Evolutionary conservation across 805 yeast genomes (phyloP).

Genomic region (Maudiozyma pseudohumilis): DNA sequence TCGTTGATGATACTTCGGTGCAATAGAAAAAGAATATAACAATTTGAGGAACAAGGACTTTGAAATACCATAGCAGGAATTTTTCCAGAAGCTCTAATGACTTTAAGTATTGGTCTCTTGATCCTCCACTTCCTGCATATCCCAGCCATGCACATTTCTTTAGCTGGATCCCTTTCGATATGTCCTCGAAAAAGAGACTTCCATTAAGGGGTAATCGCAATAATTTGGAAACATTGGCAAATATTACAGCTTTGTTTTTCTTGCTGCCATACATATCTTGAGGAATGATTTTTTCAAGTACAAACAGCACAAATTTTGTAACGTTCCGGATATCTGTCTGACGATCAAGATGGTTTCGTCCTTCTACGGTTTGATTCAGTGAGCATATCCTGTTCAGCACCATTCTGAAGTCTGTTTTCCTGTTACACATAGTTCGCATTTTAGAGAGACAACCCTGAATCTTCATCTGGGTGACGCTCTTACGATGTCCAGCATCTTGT

Average conservation of each 20-base stretch:
- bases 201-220: conserved; percentile 34
- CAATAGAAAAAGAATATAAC: conserved; percentile 54
- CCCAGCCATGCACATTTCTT: conserved; percentile 50
- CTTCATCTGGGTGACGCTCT: too few species aligned
- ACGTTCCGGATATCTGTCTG: conserved; percentile 31
- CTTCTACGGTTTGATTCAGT: conserved; percentile 7
- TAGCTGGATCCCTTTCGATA: conserved; percentile 27
- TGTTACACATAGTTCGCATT: conserved; percentile 20
- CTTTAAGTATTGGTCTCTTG: conserved; percentile 18
- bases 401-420: conserved; percentile 26
- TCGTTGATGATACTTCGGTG: conserved; percentile 42
- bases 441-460: neutral
- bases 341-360: conserved; percentile 23
- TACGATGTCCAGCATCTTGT: too few species aligned
- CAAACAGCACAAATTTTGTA: conserved; percentile 32
- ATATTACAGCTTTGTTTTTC: conserved; percentile 37
- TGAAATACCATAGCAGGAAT: conserved; percentile 53
- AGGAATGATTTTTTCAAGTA: conserved; percentile 44
- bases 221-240: conserved; percentile 30
- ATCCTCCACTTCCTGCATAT: conserved; percentile 9
- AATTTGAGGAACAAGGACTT: conserved; percentile 36
- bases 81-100: conserved; percentile 35
- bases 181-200: conserved; percentile 23
- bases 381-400: conserved; percentile 32
- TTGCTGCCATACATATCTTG: conserved; percentile 41